Base-by-base conservation (phyloP, 208 protist genomes). In the Blastocrithidia nonstop region DNA sequence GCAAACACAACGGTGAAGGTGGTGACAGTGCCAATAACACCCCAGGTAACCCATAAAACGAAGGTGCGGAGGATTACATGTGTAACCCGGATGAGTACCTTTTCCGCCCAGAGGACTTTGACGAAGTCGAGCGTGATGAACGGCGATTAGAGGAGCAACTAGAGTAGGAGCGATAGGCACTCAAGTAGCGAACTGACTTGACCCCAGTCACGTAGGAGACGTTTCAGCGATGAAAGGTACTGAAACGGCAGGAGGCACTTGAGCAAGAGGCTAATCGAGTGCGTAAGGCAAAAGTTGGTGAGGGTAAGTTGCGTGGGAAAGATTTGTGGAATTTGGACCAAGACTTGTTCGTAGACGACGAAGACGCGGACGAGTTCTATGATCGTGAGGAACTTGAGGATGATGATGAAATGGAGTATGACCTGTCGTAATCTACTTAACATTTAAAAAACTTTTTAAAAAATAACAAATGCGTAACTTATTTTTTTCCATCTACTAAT, bases 101-200 rank as follows among this genome's bases (percentile, higher is more conserved):
- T 11, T 93, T 88, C 62, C 70, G 69, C 9, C 76, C 84, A 11
- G 84, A 89, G 41, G 84, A 93, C 64, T 89, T 89, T 44, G 84
- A 89, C 6, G 79, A 87, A 43, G 74, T 89, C 27, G 74, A 78
- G 56, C 49, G 64, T 40, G 79, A 89, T 44, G 80, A 89, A 6
- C 60, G 61, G 13, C 68, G 84, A 1, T 66, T 93, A 26, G 84
- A 93, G 71, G 84, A 93, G 63, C 45, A 58, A 46, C 57, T 93
- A 13, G 84, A 93, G 71, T 60, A 61, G 26, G 71, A 93, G 77
- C 72, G 79, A 22, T 76, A 84, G 63, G 79, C 66, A 35, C 67
- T 93, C 57, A 41, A 63, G 53, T 70, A 54, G 13, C 70, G 79
- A 31, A 71, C 57, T 15, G 71, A 89, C 64, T 57, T 89, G 2